These are phyloP conservation scores for Apiospora aurea DNA, from an alignment of 2,329 filamentous ascomycete species.

Conservation along the genomic window DNA sequence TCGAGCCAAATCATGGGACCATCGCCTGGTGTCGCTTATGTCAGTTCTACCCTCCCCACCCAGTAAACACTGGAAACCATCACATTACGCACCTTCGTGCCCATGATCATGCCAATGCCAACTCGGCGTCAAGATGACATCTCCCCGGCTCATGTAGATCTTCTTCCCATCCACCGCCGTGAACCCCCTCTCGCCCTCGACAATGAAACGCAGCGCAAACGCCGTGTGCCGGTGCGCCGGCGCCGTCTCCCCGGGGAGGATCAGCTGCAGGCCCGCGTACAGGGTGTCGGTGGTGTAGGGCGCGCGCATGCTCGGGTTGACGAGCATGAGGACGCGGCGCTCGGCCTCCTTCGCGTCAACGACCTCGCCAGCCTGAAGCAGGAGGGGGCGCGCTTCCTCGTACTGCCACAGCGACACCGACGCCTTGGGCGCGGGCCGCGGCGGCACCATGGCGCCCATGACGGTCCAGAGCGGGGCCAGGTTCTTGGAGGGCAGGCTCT, in stretches of 20 bases:
- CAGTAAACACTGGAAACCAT: neutral
- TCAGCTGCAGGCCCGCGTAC: conserved; percentile 61
- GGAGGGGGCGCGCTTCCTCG: conserved; percentile 40
- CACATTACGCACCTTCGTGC: conserved; percentile 50
- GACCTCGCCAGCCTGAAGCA: conserved; percentile 43
- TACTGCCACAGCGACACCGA: conserved; percentile 46
- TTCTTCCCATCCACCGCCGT: conserved; percentile 60
- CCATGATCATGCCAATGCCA: conserved; percentile 66
- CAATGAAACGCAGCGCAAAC: conserved; percentile 62
- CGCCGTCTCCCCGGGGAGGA: conserved; percentile 60
- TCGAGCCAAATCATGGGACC: conserved; percentile 65
- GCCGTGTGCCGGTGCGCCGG: conserved; percentile 60
- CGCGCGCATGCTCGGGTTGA: conserved; percentile 39
- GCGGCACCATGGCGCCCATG: conserved; percentile 39
- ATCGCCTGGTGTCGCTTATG: conserved; percentile 29
- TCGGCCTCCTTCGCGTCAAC: conserved; percentile 46
- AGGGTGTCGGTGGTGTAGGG: conserved; percentile 63
- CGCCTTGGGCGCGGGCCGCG: conserved; percentile 50
- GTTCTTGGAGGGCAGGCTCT: conserved; percentile 10
- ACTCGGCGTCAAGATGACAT: conserved; percentile 61
- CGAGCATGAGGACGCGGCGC: conserved; percentile 46
- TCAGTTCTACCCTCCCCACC: neutral
- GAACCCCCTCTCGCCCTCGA: conserved; percentile 60
- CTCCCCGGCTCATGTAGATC: conserved; percentile 56
- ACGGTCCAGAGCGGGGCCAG: conserved; percentile 24